phyloP scores from a whole-genome alignment of 2,329 filamentous ascomycete genomes.

The Ampelomyces quisqualis region DNA sequence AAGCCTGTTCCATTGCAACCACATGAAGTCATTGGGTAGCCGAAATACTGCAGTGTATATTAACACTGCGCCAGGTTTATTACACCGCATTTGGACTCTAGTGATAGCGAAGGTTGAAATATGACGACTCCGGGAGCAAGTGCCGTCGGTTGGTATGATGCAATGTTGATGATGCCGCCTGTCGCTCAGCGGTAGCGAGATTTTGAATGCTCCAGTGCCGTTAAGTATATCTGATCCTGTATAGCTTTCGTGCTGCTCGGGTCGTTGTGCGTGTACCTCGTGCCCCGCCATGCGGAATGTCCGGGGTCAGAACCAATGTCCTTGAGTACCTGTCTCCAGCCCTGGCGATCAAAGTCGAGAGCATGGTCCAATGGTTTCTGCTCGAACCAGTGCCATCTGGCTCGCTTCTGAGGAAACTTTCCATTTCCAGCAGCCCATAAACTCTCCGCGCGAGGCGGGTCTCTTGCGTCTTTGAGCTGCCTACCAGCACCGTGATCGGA shows the following conservation, averaged over 20 bases:
- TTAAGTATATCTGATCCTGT: not conserved
- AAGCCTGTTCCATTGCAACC: not conserved
- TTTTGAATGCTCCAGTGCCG: no score
- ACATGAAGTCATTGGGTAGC: not conserved
- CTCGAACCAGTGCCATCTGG: not conserved
- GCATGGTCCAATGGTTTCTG: not conserved
- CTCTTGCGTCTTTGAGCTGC: not conserved
- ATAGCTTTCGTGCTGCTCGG: not conserved
- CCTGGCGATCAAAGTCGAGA: not conserved
- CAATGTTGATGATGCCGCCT: not conserved
- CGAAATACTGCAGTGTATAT: no score
- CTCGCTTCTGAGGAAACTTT: no score
- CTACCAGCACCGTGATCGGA: not conserved
- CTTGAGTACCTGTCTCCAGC: not conserved
- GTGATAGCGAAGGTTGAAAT: no score
- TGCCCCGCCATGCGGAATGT: no score
- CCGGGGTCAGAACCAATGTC: not conserved
- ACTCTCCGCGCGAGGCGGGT: not conserved
- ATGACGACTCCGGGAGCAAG: no score
- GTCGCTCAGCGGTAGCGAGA: no score
- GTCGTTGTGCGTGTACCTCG: not conserved
- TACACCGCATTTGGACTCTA: no score
- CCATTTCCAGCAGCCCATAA: no score
- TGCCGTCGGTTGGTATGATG: no score
- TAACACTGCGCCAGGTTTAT: no score